phyloP scores from a whole-genome alignment of 306 rosid species.

The Vicia villosa region DNA sequence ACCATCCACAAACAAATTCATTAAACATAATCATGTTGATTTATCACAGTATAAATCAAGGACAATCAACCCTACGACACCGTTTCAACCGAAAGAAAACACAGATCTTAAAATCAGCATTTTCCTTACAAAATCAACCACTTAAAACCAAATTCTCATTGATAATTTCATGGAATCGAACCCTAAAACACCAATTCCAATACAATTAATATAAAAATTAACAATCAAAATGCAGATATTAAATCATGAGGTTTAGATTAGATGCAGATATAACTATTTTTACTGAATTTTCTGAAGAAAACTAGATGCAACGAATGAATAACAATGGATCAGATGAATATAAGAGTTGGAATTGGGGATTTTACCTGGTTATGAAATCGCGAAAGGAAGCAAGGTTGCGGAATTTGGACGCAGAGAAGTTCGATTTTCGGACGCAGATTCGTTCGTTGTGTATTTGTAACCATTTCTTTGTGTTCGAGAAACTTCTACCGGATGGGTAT shows the following conservation, averaged over 20 bases:
- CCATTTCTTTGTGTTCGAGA: constrained; percentile 33
- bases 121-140: not conserved
- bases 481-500: constrained; percentile 34
- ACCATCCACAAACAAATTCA: not conserved
- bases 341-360: not conserved
- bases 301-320: not conserved
- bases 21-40: not conserved
- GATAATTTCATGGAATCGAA: not conserved
- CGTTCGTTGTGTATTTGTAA: constrained; percentile 14
- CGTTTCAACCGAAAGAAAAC: not conserved
- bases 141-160: not conserved
- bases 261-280: not conserved
- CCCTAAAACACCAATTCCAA: not conserved
- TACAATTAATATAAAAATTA: not conserved
- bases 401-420: not conserved
- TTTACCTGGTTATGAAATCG: constrained; percentile 23
- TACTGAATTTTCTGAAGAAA: not conserved
- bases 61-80: not conserved
- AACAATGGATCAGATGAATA: not conserved
- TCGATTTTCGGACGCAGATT: not conserved
- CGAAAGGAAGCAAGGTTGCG: not conserved
- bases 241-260: not conserved
- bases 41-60: not conserved
- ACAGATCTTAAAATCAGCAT: not conserved
- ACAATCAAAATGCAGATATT: not conserved